These are phyloP conservation scores for Dentipellis fragilis DNA, from an alignment of 768 basidiomycete species.

Conservation along the genomic window DNA sequence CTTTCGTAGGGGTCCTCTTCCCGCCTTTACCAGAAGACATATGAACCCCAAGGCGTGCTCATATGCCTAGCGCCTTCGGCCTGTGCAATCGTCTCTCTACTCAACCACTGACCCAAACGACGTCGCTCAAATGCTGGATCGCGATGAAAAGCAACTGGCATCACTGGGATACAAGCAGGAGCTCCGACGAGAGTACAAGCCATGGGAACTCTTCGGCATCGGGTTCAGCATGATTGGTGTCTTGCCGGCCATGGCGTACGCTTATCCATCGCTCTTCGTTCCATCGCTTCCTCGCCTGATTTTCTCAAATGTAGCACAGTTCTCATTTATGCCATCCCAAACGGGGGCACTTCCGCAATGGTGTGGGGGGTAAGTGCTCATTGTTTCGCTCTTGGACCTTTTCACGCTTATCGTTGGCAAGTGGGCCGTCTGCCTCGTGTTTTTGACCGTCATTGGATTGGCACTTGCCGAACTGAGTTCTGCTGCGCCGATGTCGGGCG, in stretches of 20 bases:
- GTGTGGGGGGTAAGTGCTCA: conserved; percentile 21
- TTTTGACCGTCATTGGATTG: conserved; percentile 24
- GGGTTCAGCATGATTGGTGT: conserved; percentile 23
- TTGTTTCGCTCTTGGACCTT: background rate
- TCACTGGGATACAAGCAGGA: conserved; percentile 44
- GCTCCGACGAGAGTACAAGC: conserved; percentile 43
- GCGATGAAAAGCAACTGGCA: conserved; percentile 32
- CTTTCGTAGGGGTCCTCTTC: too few species aligned
- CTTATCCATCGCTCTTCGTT: background rate
- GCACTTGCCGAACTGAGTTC: conserved; percentile 27
- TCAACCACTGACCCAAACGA: too few species aligned
- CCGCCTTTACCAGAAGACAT: too few species aligned
- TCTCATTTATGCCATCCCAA: conserved; percentile 18
- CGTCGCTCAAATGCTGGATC: background rate
- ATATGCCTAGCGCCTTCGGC: too few species aligned
- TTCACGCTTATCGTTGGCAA: background rate
- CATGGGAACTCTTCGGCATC: conserved; percentile 31
- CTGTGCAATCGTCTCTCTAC: too few species aligned
- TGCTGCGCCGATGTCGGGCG: conserved; percentile 26
- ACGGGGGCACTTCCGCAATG: conserved; percentile 23
- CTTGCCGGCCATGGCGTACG: conserved; percentile 17
- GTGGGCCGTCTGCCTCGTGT: conserved; percentile 25
- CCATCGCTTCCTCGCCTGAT: background rate
- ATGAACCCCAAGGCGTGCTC: too few species aligned
- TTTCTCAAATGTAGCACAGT: conserved; percentile 11